Evolutionary conservation across 2,329 filamentous ascomycete genomes (phyloP).

Genomic region (Colletotrichum australisinense): DNA sequence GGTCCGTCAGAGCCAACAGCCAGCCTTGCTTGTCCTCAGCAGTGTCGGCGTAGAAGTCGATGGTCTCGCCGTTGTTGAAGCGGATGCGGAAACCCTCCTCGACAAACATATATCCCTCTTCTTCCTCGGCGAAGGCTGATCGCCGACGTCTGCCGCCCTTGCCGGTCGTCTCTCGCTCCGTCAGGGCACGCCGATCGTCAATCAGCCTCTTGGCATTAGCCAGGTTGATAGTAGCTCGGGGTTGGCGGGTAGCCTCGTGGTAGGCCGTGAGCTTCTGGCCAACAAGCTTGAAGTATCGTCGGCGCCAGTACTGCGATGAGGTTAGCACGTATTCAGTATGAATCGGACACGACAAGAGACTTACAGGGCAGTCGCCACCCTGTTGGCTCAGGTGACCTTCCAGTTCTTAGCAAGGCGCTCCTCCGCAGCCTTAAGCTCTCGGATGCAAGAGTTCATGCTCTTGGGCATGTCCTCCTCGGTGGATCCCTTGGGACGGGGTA

Average conservation of each 20-base stretch:
- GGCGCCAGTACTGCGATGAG: conserved; percentile 85
- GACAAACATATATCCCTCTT: conserved; percentile 99
- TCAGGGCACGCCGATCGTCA: conserved; percentile 87
- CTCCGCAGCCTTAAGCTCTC: conserved; percentile 92
- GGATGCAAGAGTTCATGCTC: conserved; percentile 97
- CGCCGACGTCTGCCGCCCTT: conserved; percentile 85
- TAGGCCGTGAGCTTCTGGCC: conserved; percentile 94
- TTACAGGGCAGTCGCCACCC: conserved; percentile 95
- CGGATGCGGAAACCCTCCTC: conserved; percentile 99
- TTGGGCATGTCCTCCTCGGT: conserved; percentile 98
- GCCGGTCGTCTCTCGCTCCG: conserved; percentile 83
- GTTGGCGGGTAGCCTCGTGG: conserved; percentile 94
- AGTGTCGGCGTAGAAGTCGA: conserved; percentile 97
- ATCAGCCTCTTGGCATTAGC: conserved; percentile 93
- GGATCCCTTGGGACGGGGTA: conserved; percentile 88
- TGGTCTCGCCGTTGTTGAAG: conserved; percentile 97
- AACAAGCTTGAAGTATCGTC: conserved; percentile 94
- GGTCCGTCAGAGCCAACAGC: conserved; percentile 89
- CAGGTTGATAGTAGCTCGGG: conserved; percentile 95
- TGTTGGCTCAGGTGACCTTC: conserved; percentile 96
- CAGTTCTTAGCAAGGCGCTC: conserved; percentile 80
- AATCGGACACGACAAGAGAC: conserved; percentile 50
- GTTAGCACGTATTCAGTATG: conserved; percentile 50
- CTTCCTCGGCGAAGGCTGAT: conserved; percentile 96
- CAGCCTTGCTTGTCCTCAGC: conserved; percentile 89